phyloP scores from a whole-genome alignment of 139 green algal genomes.

The Marvania coccoides region DNA sequence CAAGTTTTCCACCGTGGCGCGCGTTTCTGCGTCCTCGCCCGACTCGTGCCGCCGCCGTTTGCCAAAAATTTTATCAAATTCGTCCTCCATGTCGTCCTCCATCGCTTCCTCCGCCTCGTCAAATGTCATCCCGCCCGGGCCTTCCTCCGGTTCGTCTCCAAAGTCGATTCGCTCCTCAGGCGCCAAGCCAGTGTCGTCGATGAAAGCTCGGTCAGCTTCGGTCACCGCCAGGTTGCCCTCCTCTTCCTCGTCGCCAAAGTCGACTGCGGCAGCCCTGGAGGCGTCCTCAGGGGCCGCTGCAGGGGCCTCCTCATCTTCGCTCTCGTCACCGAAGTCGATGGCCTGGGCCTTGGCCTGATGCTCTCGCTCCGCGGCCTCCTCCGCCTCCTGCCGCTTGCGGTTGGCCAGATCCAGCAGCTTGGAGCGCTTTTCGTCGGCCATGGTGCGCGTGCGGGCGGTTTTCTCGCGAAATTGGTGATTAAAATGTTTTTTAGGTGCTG shows the following conservation, averaged over 20 bases:
- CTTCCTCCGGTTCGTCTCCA: conserved; percentile 22
- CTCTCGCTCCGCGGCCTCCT: not conserved
- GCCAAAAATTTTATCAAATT: conserved; percentile 9
- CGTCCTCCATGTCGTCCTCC: conserved; percentile 8
- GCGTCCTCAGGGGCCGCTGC: too few relatives aligned
- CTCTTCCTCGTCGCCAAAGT: conserved; percentile 42
- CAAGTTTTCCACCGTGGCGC: conserved; percentile 27
- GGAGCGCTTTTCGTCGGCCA: not conserved
- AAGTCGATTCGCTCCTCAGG: conserved; percentile 19
- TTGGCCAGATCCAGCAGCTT: conserved; percentile 18
- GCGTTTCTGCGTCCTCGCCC: conserved; percentile 6
- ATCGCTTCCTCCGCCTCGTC: conserved; percentile 1
- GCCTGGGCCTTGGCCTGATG: conserved; percentile 2
- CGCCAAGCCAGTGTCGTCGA: conserved; percentile 17
- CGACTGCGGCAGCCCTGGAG: conserved; percentile 6
- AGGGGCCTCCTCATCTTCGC: conserved; percentile 4
- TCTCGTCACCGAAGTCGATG: not conserved
- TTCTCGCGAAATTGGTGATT: too few relatives aligned
- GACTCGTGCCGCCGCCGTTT: not conserved
- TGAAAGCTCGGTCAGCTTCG: conserved; percentile 23
- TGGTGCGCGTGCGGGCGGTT: not conserved
- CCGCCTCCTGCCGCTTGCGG: conserved; percentile 18
- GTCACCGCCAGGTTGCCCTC: conserved; percentile 23
- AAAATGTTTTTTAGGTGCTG: too few relatives aligned
- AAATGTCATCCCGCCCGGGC: not conserved